A percentile compares a stretch with the other conserved stretches of the same genome.
These are phyloP conservation scores for Lipomyces lipofer DNA, from an alignment of 805 yeast genomes.

Conservation along the genomic window DNA sequence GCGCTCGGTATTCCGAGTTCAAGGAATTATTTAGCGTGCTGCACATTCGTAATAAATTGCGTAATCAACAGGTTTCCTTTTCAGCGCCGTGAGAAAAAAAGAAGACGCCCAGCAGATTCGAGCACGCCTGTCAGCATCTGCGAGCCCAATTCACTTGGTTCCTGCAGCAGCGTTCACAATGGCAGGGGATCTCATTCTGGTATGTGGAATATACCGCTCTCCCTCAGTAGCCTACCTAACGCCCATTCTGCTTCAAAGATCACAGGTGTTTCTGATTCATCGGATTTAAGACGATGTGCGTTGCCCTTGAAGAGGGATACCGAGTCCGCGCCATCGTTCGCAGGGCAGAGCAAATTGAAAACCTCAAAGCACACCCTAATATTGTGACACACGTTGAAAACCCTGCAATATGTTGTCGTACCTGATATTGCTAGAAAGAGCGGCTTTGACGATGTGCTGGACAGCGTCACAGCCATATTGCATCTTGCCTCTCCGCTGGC, in stretches of 20 bases:
- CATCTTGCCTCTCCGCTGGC: neutral
- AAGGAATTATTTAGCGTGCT: neutral
- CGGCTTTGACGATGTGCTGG: neutral
- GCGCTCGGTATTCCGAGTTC: neutral
- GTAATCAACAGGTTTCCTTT: neutral
- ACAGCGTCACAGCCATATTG: neutral
- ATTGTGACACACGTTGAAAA: neutral
- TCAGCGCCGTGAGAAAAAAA: neutral
- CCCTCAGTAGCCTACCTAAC: neutral
- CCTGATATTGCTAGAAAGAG: neutral
- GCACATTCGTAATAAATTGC: neutral
- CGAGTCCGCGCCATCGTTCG: neutral
- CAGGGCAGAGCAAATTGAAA: neutral
- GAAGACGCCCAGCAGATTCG: neutral
- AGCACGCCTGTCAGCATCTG: neutral
- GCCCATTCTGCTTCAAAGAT: neutral
- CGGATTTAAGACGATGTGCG: neutral
- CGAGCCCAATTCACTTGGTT: neutral
- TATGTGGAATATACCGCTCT: neutral
- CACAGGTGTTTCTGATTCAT: neutral
- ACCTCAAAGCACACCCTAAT: neutral
- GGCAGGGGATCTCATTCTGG: neutral
- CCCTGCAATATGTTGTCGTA: neutral
- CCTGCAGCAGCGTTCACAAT: neutral
- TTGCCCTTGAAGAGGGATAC: neutral